Percentiles rank a stretch among this genome's conserved stretches.
phyloP scores from a whole-genome alignment of 2,329 filamentous ascomycete species.

The Colletotrichum cuscutae region DNA sequence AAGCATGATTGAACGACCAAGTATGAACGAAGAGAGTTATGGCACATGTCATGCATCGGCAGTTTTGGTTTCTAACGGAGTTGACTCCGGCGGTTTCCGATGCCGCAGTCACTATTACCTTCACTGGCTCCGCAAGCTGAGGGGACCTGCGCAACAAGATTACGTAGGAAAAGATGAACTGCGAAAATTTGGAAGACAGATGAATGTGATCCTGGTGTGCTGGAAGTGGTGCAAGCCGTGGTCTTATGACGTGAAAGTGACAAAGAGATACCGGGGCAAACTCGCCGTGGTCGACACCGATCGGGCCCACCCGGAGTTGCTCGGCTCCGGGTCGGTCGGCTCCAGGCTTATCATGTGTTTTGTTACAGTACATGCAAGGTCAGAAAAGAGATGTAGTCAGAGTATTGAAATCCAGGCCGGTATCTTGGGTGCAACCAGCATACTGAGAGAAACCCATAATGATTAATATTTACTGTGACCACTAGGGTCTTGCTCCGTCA shows the following conservation, averaged over 20 bases:
- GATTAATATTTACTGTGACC: background rate
- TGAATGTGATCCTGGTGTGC: background rate
- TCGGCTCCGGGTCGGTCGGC: background rate
- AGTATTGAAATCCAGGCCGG: background rate
- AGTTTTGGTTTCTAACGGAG: background rate
- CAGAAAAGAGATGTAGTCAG: background rate
- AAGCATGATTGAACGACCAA: background rate
- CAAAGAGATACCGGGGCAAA: background rate
- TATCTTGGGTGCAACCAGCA: background rate
- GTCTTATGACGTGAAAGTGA: slow-evolving; percentile 6
- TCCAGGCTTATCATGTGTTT: background rate
- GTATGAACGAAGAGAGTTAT: background rate
- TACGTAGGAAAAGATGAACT: too few relatives aligned
- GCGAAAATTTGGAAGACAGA: background rate
- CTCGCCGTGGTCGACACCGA: background rate
- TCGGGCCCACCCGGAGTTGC: background rate
- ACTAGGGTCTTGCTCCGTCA: background rate
- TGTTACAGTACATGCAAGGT: background rate
- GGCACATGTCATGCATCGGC: too few relatives aligned
- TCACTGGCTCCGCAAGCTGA: too few relatives aligned
- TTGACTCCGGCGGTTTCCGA: too few relatives aligned
- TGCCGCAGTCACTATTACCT: too few relatives aligned
- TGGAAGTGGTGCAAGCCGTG: background rate
- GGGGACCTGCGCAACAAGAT: too few relatives aligned
- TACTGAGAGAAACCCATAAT: background rate